phyloP scores from a whole-genome alignment of 352 stramenopile genomes.

The Globisporangium okanoganense region DNA sequence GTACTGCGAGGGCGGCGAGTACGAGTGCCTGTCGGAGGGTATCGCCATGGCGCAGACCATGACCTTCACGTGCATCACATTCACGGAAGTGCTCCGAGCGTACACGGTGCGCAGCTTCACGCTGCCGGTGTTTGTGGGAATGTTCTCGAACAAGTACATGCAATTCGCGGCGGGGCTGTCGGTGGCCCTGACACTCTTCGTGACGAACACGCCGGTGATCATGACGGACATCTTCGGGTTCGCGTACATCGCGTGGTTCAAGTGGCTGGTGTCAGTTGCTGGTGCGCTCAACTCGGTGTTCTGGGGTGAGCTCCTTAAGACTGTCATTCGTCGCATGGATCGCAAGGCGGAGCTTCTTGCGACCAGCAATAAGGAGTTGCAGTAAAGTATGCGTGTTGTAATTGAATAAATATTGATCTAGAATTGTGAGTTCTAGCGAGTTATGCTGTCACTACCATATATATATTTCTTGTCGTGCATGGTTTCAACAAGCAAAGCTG shows the following conservation, averaged over 20 bases:
- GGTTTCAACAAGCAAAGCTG: no score
- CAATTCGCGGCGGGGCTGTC: conserved; percentile 15
- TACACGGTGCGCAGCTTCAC: conserved; percentile 76
- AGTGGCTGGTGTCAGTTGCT: conserved; percentile 27
- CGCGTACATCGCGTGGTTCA: conserved; percentile 32
- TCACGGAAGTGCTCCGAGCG: conserved; percentile 68
- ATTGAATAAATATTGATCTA: background rate
- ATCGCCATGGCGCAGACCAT: conserved; percentile 62
- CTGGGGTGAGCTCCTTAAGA: background rate
- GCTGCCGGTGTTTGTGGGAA: conserved; percentile 43
- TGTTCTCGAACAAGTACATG: conserved; percentile 66
- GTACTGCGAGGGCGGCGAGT: conserved; percentile 61
- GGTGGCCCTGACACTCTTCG: conserved; percentile 22
- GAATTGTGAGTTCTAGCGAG: background rate
- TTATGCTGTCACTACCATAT: no score
- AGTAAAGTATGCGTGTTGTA: background rate
- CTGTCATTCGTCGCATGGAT: background rate
- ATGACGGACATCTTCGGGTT: conserved; percentile 43
- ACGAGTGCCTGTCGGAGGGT: conserved; percentile 48
- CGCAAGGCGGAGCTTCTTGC: background rate
- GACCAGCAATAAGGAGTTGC: background rate
- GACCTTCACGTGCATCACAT: conserved; percentile 59
- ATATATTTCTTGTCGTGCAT: no score
- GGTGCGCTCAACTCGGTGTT: conserved; percentile 11
- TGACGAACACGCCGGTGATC: conserved; percentile 34